A percentile compares a stretch with the other conserved stretches of the same genome.
These are phyloP conservation scores for Jimgerdemannia flammicorona DNA, from an alignment of 192 early-diverging fungal species.

Conservation along the genomic window DNA sequence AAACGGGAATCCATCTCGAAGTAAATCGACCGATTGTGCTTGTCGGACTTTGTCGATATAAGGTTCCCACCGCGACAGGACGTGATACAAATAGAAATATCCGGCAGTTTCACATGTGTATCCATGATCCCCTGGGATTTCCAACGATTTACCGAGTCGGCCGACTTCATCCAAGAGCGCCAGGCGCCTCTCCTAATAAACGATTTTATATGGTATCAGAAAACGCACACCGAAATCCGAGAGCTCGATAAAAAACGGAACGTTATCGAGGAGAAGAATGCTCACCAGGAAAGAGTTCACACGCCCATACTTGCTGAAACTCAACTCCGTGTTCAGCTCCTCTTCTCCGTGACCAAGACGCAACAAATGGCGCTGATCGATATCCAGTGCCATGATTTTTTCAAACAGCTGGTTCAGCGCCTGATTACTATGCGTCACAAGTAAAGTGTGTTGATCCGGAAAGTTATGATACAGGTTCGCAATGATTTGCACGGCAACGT, in stretches of 20 bases:
- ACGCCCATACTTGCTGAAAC: constrained; percentile 91
- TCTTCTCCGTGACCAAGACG: constrained; percentile 95
- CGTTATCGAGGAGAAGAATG: constrained; percentile 3
- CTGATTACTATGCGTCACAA: constrained; percentile 96
- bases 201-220: constrained; percentile 1
- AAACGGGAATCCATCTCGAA: constrained; percentile 79
- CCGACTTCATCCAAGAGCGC: constrained; percentile 74
- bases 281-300: constrained; percentile 79
- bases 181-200: constrained; percentile 59
- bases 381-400: constrained; percentile 88
- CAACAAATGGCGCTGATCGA: constrained; percentile 91
- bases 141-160: constrained; percentile 69
- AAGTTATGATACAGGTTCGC: constrained; percentile 92
- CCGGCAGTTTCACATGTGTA: constrained; percentile 91
- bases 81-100: constrained; percentile 81
- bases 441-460: constrained; percentile 85
- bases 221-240: neutral
- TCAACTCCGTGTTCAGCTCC: constrained; percentile 74
- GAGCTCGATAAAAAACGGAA: neutral
- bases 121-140: constrained; percentile 81
- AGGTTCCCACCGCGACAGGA: constrained; percentile 71
- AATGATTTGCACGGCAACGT: constrained; percentile 95
- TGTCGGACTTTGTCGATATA: constrained; percentile 40
- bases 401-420: constrained; percentile 99
- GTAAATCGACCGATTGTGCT: constrained; percentile 23